phyloP scores from a whole-genome alignment of 164 flowering plant species.

The Litsea cubeba region DNA sequence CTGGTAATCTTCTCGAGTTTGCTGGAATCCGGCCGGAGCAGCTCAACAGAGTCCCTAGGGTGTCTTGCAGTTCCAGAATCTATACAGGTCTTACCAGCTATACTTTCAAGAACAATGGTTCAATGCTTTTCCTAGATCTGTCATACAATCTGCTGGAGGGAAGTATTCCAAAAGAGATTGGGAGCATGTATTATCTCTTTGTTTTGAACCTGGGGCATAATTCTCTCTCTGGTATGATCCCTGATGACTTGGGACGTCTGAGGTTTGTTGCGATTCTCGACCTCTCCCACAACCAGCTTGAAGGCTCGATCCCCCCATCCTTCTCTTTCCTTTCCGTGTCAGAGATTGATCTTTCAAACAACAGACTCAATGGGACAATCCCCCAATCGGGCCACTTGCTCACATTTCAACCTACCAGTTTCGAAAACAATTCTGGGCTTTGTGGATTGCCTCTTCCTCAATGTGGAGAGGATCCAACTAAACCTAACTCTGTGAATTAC shows the following conservation, averaged over 20 bases:
- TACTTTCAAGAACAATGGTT: slow-evolving; percentile 77
- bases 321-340: slow-evolving; percentile 45
- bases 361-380: slow-evolving; percentile 63
- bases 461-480: slow-evolving; percentile 31
- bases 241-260: slow-evolving; percentile 58
- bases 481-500: slow-evolving; percentile 10
- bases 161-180: slow-evolving; percentile 73
- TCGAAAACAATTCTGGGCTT: slow-evolving; percentile 68
- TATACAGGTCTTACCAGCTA: slow-evolving; percentile 59
- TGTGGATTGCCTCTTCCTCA: slow-evolving; percentile 76
- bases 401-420: slow-evolving; percentile 50
- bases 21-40: slow-evolving; percentile 66
- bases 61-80: slow-evolving; percentile 70
- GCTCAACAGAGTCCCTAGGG: slow-evolving; percentile 48
- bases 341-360: slow-evolving; percentile 75
- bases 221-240: slow-evolving; percentile 67
- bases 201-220: slow-evolving; percentile 87
- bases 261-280: slow-evolving; percentile 62
- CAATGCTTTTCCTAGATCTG: slow-evolving; percentile 86
- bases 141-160: slow-evolving; percentile 71
- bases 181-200: slow-evolving; percentile 55
- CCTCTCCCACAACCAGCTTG: slow-evolving; percentile 62
- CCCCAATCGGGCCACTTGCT: slow-evolving; percentile 74
- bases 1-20: slow-evolving; percentile 88
- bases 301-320: slow-evolving; percentile 65